These are phyloP conservation scores for Mycena galopus DNA, from an alignment of 768 basidiomycete species.

Conservation along the genomic window DNA sequence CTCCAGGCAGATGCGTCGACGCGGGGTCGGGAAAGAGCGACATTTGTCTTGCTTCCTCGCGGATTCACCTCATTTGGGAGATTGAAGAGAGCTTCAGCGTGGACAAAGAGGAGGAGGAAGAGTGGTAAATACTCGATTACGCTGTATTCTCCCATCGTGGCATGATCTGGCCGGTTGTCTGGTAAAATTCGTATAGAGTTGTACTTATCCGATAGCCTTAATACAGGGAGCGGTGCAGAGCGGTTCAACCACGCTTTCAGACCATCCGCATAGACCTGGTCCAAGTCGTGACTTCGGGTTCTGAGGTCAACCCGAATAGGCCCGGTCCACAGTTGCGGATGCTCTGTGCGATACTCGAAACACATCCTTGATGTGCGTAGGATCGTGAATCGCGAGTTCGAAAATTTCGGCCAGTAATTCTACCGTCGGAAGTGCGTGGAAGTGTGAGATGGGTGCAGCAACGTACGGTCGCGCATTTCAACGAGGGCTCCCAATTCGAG, in stretches of 20 bases:
- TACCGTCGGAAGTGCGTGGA: background rate
- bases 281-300: background rate
- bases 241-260: background rate
- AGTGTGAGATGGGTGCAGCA: background rate
- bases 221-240: background rate
- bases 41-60: background rate
- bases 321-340: constrained; percentile 6
- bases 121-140: background rate
- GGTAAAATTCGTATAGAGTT: background rate
- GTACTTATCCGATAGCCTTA: background rate
- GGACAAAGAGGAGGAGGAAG: background rate
- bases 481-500: no score
- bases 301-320: background rate
- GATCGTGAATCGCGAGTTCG: background rate
- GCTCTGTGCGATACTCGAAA: background rate
- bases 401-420: background rate
- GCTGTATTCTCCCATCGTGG: background rate
- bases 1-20: no score
- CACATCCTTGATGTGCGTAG: background rate
- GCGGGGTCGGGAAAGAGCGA: no score
- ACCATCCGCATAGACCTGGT: background rate
- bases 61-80: background rate
- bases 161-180: background rate
- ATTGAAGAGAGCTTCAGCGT: background rate
- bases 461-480: background rate